Conservation (phyloP, 2,329 filamentous ascomycete species). For the Phyllosticta capitalensis region DNA sequence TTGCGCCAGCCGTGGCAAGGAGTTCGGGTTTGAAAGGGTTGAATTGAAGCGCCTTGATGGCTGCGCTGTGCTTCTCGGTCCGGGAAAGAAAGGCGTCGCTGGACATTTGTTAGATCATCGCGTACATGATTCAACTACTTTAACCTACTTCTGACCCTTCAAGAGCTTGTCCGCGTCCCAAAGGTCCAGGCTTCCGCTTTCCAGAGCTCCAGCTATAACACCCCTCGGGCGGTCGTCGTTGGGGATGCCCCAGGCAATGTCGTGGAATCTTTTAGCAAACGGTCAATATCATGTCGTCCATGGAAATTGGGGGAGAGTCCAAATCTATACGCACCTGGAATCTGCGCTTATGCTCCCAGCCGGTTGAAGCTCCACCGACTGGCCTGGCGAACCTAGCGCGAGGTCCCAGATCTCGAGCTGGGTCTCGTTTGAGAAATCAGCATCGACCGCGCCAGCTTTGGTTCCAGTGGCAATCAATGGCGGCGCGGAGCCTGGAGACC, state of each 20-base stretch:
- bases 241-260: constrained; percentile 86
- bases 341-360: constrained; percentile 77
- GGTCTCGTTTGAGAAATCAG: constrained; percentile 95
- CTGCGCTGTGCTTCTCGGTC: constrained; percentile 80
- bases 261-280: constrained; percentile 66
- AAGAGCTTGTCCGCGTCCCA: constrained; percentile 76
- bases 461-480: constrained; percentile 90
- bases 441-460: constrained; percentile 86
- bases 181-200: constrained; percentile 85
- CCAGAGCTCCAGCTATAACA: constrained; percentile 88
- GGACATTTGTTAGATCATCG: constrained; percentile 21
- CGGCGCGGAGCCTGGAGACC: constrained; percentile 72
- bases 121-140: not conserved
- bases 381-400: constrained; percentile 64
- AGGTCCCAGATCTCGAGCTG: constrained; percentile 96
- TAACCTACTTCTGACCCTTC: constrained; percentile 38
- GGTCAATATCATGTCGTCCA: not conserved
- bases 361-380: constrained; percentile 76
- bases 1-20: constrained; percentile 82
- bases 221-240: constrained; percentile 70
- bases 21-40: constrained; percentile 88
- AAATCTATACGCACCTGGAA: constrained; percentile 57
- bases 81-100: constrained; percentile 74
- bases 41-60: constrained; percentile 93
- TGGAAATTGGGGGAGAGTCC: not conserved